Evolutionary conservation across 2,329 filamentous ascomycete species (phyloP).

Genomic region (Dryadomyces sulphureus): DNA sequence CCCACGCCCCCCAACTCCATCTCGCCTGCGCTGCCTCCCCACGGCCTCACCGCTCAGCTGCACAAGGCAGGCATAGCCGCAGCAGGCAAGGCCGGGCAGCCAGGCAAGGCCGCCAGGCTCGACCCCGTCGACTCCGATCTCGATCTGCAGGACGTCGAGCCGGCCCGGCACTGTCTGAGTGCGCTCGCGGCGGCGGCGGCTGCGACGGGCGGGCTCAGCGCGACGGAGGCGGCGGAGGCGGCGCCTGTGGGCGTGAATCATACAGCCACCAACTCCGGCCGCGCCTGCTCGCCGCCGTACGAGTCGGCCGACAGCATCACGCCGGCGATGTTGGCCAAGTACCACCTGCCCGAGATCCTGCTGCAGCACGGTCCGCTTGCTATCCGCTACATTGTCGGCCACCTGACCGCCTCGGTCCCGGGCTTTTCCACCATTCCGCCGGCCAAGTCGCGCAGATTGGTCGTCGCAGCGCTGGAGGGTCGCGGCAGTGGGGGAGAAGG

Average conservation of each 20-base stretch:
- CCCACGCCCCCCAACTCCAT: slow-evolving; percentile 93
- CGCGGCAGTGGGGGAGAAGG: slow-evolving; percentile 44
- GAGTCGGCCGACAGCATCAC: slow-evolving; percentile 77
- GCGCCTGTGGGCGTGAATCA: too few relatives aligned
- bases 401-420: slow-evolving; percentile 82
- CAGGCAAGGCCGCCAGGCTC: slow-evolving; percentile 38
- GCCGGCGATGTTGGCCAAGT: slow-evolving; percentile 68
- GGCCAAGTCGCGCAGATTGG: slow-evolving; percentile 76
- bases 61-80: slow-evolving; percentile 40
- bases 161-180: slow-evolving; percentile 15
- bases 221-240: too few relatives aligned
- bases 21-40: slow-evolving; percentile 72
- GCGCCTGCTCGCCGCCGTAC: slow-evolving; percentile 31
- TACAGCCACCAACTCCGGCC: slow-evolving; percentile 1
- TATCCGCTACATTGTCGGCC: slow-evolving; percentile 90
- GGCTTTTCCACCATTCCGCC: slow-evolving; percentile 83
- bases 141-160: slow-evolving; percentile 57
- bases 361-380: slow-evolving; percentile 80
- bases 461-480: slow-evolving; percentile 83
- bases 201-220: too few relatives aligned
- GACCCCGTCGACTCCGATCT: slow-evolving; percentile 71
- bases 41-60: slow-evolving; percentile 58
- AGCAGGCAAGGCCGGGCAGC: slow-evolving; percentile 43
- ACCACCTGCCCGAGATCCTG: slow-evolving; percentile 82
- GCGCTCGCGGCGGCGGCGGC: slow-evolving; percentile 4